Conservation (phyloP, 1,284 basidiomycete species). For the Microbotryomycetes sp. region DNA sequence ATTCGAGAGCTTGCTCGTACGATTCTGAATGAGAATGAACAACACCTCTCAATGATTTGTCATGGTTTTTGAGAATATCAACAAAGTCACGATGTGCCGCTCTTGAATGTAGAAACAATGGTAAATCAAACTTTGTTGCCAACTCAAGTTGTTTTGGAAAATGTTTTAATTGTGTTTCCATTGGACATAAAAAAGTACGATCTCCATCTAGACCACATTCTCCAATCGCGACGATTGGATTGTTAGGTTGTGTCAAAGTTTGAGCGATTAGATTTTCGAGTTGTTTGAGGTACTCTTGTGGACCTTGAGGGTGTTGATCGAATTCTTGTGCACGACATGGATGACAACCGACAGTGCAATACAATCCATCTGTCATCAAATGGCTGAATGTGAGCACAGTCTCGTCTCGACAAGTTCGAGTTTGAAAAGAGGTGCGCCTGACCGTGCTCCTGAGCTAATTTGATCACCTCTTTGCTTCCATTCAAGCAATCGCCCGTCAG, state of each 20-base stretch:
- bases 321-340: slow-evolving; percentile 77
- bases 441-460: slow-evolving; percentile 58
- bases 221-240: slow-evolving; percentile 67
- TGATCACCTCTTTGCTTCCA: slow-evolving; percentile 60
- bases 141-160: slow-evolving; percentile 67
- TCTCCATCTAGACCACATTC: slow-evolving; percentile 89
- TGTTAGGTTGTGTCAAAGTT: slow-evolving; percentile 28
- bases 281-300: slow-evolving; percentile 58
- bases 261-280: slow-evolving; percentile 55
- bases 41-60: slow-evolving; percentile 57
- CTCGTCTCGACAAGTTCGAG: not conserved
- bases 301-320: slow-evolving; percentile 55
- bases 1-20: slow-evolving; percentile 58
- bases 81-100: slow-evolving; percentile 69
- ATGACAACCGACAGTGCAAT: slow-evolving; percentile 76
- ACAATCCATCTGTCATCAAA: slow-evolving; percentile 49
- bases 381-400: slow-evolving; percentile 1
- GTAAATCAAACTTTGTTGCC: slow-evolving; percentile 65
- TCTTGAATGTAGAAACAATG: slow-evolving; percentile 78
- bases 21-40: slow-evolving; percentile 83
- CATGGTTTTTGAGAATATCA: slow-evolving; percentile 50
- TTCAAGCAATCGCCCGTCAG: slow-evolving; percentile 70
- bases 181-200: slow-evolving; percentile 62
- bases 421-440: slow-evolving; percentile 25
- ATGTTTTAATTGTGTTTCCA: slow-evolving; percentile 42